Evolutionary conservation across 2,329 filamentous ascomycete genomes (phyloP).

Genomic region (Teratosphaeria epicoccoides): DNA sequence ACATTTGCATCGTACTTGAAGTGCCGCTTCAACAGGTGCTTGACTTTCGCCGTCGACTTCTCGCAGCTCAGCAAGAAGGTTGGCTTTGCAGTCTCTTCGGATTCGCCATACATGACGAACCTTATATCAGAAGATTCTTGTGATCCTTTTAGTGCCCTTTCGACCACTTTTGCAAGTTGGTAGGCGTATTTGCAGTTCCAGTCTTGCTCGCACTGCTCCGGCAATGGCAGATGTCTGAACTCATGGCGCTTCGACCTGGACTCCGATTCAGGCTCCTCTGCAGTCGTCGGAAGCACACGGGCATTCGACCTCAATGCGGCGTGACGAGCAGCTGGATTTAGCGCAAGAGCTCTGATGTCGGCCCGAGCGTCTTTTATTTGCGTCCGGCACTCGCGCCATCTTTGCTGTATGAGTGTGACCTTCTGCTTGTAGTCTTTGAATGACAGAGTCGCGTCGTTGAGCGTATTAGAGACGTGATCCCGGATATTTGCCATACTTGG

Average conservation of each 20-base stretch:
- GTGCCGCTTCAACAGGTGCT: slow-evolving; percentile 58
- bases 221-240: slow-evolving; percentile 37
- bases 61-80: slow-evolving; percentile 70
- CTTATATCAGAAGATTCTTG: slow-evolving; percentile 70
- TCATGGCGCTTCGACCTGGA: slow-evolving; percentile 17
- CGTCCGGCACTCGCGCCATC: slow-evolving; percentile 21
- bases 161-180: slow-evolving; percentile 60
- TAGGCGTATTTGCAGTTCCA: slow-evolving; percentile 65
- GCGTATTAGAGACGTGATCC: slow-evolving; percentile 1
- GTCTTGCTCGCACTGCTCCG: slow-evolving; percentile 53
- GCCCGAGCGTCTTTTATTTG: slow-evolving; percentile 3
- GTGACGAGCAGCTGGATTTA: slow-evolving; percentile 2
- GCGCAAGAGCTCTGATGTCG: slow-evolving; percentile 2
- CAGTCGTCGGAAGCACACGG: background rate
- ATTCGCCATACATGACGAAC: slow-evolving; percentile 62
- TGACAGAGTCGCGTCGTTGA: slow-evolving; percentile 11
- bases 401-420: slow-evolving; percentile 24
- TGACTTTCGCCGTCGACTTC: slow-evolving; percentile 57
- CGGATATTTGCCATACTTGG: background rate
- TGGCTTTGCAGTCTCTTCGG: slow-evolving; percentile 53
- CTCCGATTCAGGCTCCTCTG: background rate
- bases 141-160: slow-evolving; percentile 60
- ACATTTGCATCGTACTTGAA: slow-evolving; percentile 56
- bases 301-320: slow-evolving; percentile 5
- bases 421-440: slow-evolving; percentile 27